Evolutionary conservation across 306 rosid genomes (phyloP), one percentile per base, ranked within the genome.

Genomic region (Glycyrrhiza uralensis): DNA sequence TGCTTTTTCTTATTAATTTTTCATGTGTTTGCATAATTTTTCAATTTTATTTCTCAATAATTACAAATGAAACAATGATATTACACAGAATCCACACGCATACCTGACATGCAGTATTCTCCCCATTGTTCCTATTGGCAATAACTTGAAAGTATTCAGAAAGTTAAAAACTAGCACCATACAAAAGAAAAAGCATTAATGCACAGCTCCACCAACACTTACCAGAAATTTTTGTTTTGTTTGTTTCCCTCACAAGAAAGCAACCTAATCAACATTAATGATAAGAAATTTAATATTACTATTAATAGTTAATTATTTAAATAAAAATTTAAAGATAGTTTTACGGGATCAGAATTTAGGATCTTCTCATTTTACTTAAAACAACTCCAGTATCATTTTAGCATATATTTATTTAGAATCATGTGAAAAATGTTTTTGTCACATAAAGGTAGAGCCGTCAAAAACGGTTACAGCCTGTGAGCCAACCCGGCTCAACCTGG

Each of bases 41-140:
- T 26, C n/a, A 46, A 28, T 45, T 66, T 12, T 36, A 17, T n/a
- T 74, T 63, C 56, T 50, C 72, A 71, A 49, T 20, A 60, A 74
- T 47, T 19, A 59, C 32, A 50, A 71, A 52, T 15, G 38, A 74
- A 59, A 71, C 49, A 80, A 69, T 35, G 26, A 47, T 22, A 80
- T 24, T 44, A 63, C 65, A 45, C 12, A 39, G 4, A 50, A 71
- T 11, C 18, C 22, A 45, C n/a, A 50, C 41, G 70, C 91, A 75
- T 26, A 92, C 97, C 93, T 92, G 62, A 93, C 97, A 62, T 89
- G 86, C 73, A 92, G 71, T 55, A 92, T 83, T 19, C 96, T 89
- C 64, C 96, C 93, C 97, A 92, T 84, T 41, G 93, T 73, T 71
- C 90, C 93, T 66, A 92, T 81, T 87, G 50, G 89, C 97, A 73